These are phyloP conservation scores for Globisporangium middletonii DNA, from an alignment of 352 stramenopile species.

Conservation along the genomic window DNA sequence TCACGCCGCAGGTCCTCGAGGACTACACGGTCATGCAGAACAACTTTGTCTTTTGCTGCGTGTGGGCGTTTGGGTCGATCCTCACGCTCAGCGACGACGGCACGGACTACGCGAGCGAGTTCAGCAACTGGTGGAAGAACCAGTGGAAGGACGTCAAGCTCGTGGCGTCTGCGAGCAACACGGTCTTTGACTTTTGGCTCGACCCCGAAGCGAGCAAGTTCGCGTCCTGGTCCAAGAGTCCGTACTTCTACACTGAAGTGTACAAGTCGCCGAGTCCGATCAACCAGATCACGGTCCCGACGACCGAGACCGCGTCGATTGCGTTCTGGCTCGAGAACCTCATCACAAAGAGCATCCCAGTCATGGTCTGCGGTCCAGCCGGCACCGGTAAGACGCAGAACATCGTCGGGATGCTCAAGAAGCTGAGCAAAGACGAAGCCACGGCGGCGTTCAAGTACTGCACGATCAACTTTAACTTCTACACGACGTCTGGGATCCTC, in stretches of 20 bases:
- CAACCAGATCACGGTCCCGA: constrained; percentile 91
- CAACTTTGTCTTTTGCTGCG: constrained; percentile 94
- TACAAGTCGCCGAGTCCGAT: constrained; percentile 84
- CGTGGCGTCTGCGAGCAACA: constrained; percentile 89
- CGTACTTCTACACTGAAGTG: constrained; percentile 91
- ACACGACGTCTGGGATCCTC: constrained; percentile 92
- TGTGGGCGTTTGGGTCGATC: constrained; percentile 94
- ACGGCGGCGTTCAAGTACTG: constrained; percentile 79
- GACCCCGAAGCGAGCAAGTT: constrained; percentile 90
- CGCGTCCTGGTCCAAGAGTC: constrained; percentile 93
- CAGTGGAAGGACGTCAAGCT: constrained; percentile 96
- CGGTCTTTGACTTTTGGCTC: constrained; percentile 97
- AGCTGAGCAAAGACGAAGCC: constrained; percentile 84
- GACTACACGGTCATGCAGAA: constrained; percentile 85
- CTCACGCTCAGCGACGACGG: constrained; percentile 92
- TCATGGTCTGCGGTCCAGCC: constrained; percentile 93
- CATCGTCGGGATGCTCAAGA: constrained; percentile 93
- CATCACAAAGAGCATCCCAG: constrained; percentile 83
- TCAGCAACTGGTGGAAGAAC: constrained; percentile 95
- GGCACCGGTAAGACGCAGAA: constrained; percentile 95
- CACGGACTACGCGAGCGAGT: constrained; percentile 91
- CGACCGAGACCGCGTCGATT: constrained; percentile 93
- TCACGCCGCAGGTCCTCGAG: constrained; percentile 77
- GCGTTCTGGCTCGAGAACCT: constrained; percentile 95
- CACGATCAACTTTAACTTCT: constrained; percentile 98